Percentiles rank a stretch among this genome's conserved stretches.
Evolutionary conservation across 2,329 filamentous ascomycete genomes (phyloP).

Genomic region (Cryphonectria parasitica): DNA sequence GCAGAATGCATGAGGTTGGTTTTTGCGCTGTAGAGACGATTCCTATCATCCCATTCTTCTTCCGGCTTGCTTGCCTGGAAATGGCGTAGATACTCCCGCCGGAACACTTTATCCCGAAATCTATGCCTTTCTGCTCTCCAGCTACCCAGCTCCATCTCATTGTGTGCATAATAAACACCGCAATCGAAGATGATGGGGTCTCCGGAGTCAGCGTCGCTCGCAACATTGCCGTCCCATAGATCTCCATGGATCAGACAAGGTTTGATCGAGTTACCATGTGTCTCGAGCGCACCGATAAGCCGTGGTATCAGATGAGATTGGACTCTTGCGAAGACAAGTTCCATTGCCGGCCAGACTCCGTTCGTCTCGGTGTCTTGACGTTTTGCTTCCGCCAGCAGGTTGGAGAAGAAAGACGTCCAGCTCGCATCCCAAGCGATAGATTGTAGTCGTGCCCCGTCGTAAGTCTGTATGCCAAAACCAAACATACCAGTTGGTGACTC

Average conservation of each 20-base stretch:
- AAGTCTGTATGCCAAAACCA: too few relatives aligned
- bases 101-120: slow-evolving; percentile 7
- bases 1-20: too few relatives aligned
- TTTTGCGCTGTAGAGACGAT: too few relatives aligned
- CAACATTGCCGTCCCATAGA: slow-evolving; percentile 47
- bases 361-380: slow-evolving; percentile 36
- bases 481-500: too few relatives aligned
- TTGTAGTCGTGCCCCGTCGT: too few relatives aligned
- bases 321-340: slow-evolving; percentile 31
- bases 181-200: slow-evolving; percentile 43
- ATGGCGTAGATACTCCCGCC: slow-evolving; percentile 17
- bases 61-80: slow-evolving; percentile 15
- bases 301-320: slow-evolving; percentile 39
- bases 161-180: slow-evolving; percentile 44
- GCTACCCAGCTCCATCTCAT: slow-evolving; percentile 42
- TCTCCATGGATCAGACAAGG: slow-evolving; percentile 44
- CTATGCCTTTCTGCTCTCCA: slow-evolving; percentile 35
- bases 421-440: too few relatives aligned
- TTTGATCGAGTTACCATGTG: slow-evolving; percentile 32
- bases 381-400: slow-evolving; percentile 37
- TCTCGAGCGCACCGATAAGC: slow-evolving; percentile 33
- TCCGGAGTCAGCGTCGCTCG: slow-evolving; percentile 37
- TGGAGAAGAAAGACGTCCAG: slow-evolving; percentile 45
- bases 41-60: too few relatives aligned
- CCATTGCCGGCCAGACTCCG: slow-evolving; percentile 38